A percentile compares a stretch with the other conserved stretches of the same genome.
Conservation (phyloP, 345 rosid genomes). For the Eucalyptus brandiana region DNA sequence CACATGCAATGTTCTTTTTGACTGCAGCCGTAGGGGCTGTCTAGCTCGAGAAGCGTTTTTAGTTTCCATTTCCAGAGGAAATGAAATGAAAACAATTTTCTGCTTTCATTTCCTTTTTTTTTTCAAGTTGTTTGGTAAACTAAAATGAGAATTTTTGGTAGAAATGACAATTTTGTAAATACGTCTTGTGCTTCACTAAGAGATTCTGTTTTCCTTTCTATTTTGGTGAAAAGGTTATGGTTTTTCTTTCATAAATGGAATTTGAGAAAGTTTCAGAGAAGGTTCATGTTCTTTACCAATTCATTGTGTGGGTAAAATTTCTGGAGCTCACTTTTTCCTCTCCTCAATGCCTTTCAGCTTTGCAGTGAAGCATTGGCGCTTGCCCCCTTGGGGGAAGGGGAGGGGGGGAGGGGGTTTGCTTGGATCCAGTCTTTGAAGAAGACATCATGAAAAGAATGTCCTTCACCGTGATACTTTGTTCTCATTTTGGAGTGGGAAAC, state of each 20-base stretch:
- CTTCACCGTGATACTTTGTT: background rate
- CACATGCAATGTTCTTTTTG: fast-evolving
- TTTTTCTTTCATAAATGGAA: background rate
- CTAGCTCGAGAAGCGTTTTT: background rate
- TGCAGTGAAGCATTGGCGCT: background rate
- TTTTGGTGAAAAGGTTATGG: background rate
- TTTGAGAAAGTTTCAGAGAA: background rate
- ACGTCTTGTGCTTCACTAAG: background rate
- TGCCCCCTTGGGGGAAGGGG: too few relatives aligned
- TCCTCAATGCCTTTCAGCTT: background rate
- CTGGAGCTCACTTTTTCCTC: background rate
- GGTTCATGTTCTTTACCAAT: background rate
- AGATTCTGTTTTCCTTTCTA: background rate
- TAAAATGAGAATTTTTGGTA: background rate
- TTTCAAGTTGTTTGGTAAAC: background rate
- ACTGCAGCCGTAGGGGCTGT: background rate
- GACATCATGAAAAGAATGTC: background rate
- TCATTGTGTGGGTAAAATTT: background rate
- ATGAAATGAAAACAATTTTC: background rate
- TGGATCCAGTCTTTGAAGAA: background rate
- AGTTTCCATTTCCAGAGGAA: background rate
- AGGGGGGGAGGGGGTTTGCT: background rate
- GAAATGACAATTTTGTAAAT: background rate
- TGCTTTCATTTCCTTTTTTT: background rate
- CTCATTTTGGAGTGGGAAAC: background rate